Evolutionary conservation across 2,329 filamentous ascomycete genomes (phyloP), one percentile per base, ranked within the genome.

Genomic region (Graphilbum fragrans): DNA sequence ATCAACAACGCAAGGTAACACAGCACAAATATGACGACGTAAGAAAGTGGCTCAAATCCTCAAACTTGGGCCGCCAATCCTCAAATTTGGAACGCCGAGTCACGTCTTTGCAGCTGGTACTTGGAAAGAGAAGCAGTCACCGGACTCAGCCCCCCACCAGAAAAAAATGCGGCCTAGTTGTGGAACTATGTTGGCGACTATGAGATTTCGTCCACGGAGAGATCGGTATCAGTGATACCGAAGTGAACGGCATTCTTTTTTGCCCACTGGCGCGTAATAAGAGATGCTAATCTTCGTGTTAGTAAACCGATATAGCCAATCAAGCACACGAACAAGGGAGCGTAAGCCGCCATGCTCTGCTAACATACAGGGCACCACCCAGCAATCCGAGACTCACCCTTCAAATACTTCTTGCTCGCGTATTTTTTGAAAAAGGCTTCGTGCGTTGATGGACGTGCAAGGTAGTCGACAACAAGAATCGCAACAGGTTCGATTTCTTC

Each of bases 401-500:
- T 98, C 54, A 96, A 68, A 66, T 96, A 98, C 66, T 94, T 95
- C 72, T 96, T 98, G 76, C 86, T 94, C 43, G 92, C 92, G 61
- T 98, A 98, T 65, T 98, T 98, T 76, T 94, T 94, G 74, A 95
- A 96, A 72, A 98, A 95, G 31, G 92, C 93, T 60, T 96, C 90
- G 57, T 98, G 92, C 35, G 81, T 76, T 41, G 95, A 84, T 21
- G 90, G 92, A 12, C 85, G 80, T 45, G 84, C 83, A 32, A 98
- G 80, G 59, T 98, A 98, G 61, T 98, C 88, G 47, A 98, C 79
- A 88, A 98, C 95, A 46, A 96, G 73, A 53, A 82, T 75, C 56
- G 94, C 86, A 33, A 96, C 85, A 11, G 90, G 90, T 59, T 90
- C 77, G 52, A 98, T 87, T 63, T 98, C 86, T 37, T 90, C 79